Percentiles rank a stretch among this genome's conserved stretches.
Evolutionary conservation across 345 rosid genomes (phyloP).

Genomic region (Eucalyptus caleyi): DNA sequence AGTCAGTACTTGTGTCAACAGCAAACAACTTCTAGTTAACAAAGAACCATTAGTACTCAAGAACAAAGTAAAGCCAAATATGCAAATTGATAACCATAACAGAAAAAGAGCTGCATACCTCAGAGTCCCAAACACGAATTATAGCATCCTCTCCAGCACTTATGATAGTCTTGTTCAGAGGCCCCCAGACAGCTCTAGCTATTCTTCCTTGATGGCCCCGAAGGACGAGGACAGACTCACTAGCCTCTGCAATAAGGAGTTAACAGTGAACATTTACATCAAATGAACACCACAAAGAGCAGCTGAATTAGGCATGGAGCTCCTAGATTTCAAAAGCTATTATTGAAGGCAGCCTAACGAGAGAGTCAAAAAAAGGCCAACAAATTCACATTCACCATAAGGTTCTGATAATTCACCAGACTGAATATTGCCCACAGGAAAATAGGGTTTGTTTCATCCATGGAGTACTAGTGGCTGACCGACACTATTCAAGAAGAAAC

Average conservation of each 20-base stretch:
- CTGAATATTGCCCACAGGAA: not conserved
- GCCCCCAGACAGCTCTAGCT: conserved; percentile 96
- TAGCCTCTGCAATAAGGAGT: conserved; percentile 28
- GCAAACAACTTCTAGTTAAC: not conserved
- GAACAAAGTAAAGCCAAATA: not conserved
- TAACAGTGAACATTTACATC: not conserved
- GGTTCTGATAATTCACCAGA: not conserved
- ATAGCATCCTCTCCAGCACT: conserved; percentile 87
- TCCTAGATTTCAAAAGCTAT: not conserved
- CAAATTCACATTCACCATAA: not conserved
- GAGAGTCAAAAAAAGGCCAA: not conserved
- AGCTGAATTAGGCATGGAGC: not conserved
- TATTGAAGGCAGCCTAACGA: not conserved
- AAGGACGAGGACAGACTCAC: conserved; percentile 54
- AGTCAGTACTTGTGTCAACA: not conserved
- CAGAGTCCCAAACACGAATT: conserved; percentile 87
- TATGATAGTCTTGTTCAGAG: conserved; percentile 64
- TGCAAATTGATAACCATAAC: not conserved
- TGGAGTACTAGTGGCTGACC: not conserved
- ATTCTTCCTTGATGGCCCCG: conserved; percentile 76
- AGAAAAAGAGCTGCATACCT: conserved; percentile 25
- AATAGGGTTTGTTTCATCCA: not conserved
- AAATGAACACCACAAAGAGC: not conserved
- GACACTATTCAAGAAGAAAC: not conserved
- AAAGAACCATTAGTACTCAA: not conserved